Evolutionary conservation across 805 yeast genomes (phyloP).

Genomic region (Hanseniaspora lindneri): DNA sequence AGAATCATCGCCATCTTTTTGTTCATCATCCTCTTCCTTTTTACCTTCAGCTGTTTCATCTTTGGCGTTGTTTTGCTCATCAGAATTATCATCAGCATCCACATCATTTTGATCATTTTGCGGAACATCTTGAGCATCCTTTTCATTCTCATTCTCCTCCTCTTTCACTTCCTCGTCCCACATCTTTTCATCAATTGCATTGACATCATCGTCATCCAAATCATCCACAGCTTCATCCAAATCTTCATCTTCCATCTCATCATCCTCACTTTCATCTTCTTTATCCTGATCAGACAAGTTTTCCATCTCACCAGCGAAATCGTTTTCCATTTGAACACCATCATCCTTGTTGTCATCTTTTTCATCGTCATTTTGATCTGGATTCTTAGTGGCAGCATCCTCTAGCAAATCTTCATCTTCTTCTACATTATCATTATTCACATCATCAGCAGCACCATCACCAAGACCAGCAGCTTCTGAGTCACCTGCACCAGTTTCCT

Average conservation of each 20-base stretch:
- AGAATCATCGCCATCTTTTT: slow-evolving; percentile 31
- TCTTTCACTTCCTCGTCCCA: slow-evolving; percentile 74
- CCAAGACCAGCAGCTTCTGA: slow-evolving; percentile 91
- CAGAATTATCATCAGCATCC: slow-evolving; percentile 76
- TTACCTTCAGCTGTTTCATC: slow-evolving; percentile 55
- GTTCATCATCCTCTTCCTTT: slow-evolving; percentile 33
- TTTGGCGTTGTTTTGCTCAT: slow-evolving; percentile 67
- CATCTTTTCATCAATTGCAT: slow-evolving; percentile 60
- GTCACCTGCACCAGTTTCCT: slow-evolving; percentile 71
- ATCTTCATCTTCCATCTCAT: slow-evolving; percentile 42
- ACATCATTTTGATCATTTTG: slow-evolving; percentile 47
- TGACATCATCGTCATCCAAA: slow-evolving; percentile 77
- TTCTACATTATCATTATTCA: slow-evolving; percentile 41
- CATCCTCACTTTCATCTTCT: slow-evolving; percentile 38
- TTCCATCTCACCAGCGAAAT: slow-evolving; percentile 88
- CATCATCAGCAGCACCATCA: slow-evolving; percentile 67
- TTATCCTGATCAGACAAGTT: slow-evolving; percentile 59
- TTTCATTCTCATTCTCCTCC: slow-evolving; percentile 59
- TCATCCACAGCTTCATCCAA: slow-evolving; percentile 63
- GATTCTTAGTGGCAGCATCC: slow-evolving; percentile 59
- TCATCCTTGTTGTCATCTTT: slow-evolving; percentile 49
- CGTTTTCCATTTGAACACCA: slow-evolving; percentile 91
- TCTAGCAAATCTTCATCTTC: slow-evolving; percentile 42
- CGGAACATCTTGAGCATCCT: slow-evolving; percentile 47
- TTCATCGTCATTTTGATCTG: slow-evolving; percentile 57